Evolutionary conservation across 2,329 filamentous ascomycete genomes (phyloP).

Genomic region (Ophiostoma sp.): DNA sequence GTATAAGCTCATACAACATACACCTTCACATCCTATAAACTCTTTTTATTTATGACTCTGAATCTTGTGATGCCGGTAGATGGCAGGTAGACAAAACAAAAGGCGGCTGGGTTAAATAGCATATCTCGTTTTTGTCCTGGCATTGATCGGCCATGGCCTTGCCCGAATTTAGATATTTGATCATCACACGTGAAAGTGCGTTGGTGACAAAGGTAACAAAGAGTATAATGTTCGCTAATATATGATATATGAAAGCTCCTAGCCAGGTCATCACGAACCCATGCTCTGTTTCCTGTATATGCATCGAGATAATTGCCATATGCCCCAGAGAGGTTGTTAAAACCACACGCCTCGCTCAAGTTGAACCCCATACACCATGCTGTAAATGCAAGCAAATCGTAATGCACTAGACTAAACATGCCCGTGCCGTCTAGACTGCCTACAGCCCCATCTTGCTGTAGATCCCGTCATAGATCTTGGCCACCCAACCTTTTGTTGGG

Average conservation of each 20-base stretch:
- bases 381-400: background rate
- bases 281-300: background rate
- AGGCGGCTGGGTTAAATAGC: background rate
- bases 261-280: too few relatives aligned
- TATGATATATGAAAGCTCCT: background rate
- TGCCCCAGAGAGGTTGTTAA: background rate
- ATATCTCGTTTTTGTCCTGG: background rate
- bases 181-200: background rate
- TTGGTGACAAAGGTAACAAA: background rate
- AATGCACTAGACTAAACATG: too few relatives aligned
- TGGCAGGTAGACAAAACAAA: conserved; percentile 8
- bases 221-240: background rate
- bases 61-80: background rate
- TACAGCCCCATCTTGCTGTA: conserved; percentile 36
- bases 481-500: conserved; percentile 68
- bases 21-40: background rate
- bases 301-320: background rate
- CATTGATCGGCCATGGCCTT: background rate
- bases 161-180: background rate
- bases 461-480: conserved; percentile 70
- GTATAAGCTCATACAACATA: conserved; percentile 29
- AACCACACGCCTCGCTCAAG: conserved; percentile 12
- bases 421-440: too few relatives aligned
- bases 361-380: conserved; percentile 4
- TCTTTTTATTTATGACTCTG: too few relatives aligned